A percentile compares a stretch with the other conserved stretches of the same genome.
These are phyloP conservation scores for Trichoderma hamatum DNA, from an alignment of 2,329 filamentous ascomycete genomes.

Conservation along the genomic window DNA sequence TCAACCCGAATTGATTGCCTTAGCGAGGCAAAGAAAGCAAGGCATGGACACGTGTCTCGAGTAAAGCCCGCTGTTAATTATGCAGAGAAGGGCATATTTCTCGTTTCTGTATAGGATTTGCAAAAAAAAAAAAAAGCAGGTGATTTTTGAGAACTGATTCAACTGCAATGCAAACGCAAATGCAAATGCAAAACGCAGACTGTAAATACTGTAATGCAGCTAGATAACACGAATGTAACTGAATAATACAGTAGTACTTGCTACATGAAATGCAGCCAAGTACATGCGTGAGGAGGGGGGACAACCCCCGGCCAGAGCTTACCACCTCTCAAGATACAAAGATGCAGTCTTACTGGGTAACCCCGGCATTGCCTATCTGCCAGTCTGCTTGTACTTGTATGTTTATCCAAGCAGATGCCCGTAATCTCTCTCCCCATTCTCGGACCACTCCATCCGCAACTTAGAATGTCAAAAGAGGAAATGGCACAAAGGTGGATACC, in stretches of 20 bases:
- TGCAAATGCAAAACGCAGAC: no score
- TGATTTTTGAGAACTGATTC: neutral
- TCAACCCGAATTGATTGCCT: neutral
- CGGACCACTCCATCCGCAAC: no score
- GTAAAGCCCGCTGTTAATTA: neutral
- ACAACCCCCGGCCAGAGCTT: neutral
- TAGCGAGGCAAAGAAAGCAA: neutral
- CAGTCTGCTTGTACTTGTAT: neutral
- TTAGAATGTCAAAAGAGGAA: neutral
- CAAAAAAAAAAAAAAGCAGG: neutral
- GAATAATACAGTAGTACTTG: neutral
- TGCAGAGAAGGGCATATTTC: neutral
- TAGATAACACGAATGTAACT: neutral
- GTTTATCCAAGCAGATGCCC: neutral
- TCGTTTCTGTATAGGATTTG: neutral
- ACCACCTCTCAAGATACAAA: neutral
- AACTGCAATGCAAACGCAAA: neutral
- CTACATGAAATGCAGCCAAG: neutral
- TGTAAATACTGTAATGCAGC: neutral
- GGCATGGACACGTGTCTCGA: conserved; percentile 4
- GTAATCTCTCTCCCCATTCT: neutral
- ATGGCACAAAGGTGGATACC: neutral
- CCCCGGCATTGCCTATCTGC: neutral
- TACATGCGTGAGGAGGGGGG: neutral
- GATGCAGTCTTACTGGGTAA: neutral